Conservation (phyloP, 208 protist species). For the Acanthamoeba castellanii region DNA sequence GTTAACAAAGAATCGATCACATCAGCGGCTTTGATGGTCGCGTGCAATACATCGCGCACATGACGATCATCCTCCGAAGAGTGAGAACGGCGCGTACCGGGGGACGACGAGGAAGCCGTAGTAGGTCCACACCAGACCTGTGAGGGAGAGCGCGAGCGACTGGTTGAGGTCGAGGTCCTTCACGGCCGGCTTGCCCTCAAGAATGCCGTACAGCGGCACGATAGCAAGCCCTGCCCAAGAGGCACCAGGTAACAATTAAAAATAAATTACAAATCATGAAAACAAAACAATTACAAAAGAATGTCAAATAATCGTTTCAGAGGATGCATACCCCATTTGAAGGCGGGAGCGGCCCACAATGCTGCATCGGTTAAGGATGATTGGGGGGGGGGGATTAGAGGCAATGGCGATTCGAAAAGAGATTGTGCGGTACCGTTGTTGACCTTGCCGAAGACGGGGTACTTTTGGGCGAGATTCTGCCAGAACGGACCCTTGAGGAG, state of each 20-base stretch:
- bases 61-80: too few relatives aligned
- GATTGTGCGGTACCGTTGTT: slow-evolving; percentile 42
- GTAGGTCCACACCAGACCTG: slow-evolving; percentile 47
- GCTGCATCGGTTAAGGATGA: not conserved
- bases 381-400: not conserved
- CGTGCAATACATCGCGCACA: too few relatives aligned
- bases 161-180: slow-evolving; percentile 64
- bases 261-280: not conserved
- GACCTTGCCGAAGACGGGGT: not conserved
- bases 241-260: not conserved
- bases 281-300: not conserved
- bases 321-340: slow-evolving; percentile 11
- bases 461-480: slow-evolving; percentile 10
- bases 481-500: slow-evolving; percentile 40
- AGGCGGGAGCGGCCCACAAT: slow-evolving; percentile 20
- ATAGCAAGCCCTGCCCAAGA: slow-evolving; percentile 3
- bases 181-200: slow-evolving; percentile 1
- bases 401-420: not conserved
- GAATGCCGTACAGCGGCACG: slow-evolving; percentile 34
- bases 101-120: slow-evolving; percentile 58
- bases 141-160: slow-evolving; percentile 26
- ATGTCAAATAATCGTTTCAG: not conserved
- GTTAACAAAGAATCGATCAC: too few relatives aligned
- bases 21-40: too few relatives aligned
- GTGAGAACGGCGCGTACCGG: too few relatives aligned